Percentiles rank a stretch among this genome's conserved stretches.
Conservation (phyloP, 129 eudicot genomes). For the Scalesia atractyloides region DNA sequence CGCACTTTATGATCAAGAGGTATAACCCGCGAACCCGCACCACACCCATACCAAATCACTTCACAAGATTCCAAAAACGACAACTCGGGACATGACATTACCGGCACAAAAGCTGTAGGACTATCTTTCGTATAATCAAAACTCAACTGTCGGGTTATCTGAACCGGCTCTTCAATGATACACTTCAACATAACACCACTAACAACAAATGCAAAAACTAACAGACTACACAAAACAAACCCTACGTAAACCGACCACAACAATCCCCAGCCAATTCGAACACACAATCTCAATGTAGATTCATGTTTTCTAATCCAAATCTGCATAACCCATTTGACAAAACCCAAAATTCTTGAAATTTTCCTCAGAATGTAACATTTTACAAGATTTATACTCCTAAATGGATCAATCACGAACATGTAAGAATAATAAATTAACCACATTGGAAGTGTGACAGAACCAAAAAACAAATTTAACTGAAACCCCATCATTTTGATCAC, state of each 20-base stretch:
- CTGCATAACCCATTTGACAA: conserved; percentile 25
- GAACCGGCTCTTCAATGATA: conserved; percentile 67
- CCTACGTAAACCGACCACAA: conserved; percentile 73
- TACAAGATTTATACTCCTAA: conserved; percentile 27
- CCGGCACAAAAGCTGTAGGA: conserved; percentile 80
- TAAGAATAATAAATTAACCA: conserved; percentile 43
- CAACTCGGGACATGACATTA: conserved; percentile 38
- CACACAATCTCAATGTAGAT: conserved; percentile 39
- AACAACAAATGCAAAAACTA: conserved; percentile 57
- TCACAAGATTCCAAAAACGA: conserved; percentile 33
- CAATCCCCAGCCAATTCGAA: conserved; percentile 69
- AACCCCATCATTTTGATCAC: conserved; percentile 48
- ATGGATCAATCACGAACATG: conserved; percentile 61
- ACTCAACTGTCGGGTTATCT: conserved; percentile 47
- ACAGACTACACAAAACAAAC: conserved; percentile 50
- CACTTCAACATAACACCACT: conserved; percentile 58
- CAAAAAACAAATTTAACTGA: conserved; percentile 51
- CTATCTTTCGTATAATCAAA: conserved; percentile 72
- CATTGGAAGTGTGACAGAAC: conserved; percentile 47
- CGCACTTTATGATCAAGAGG: conserved; percentile 60
- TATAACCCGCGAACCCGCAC: conserved; percentile 43
- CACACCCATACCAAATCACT: conserved; percentile 20
- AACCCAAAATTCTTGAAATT: conserved; percentile 17
- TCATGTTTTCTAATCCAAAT: conserved; percentile 59
- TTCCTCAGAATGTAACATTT: conserved; percentile 24